Percentiles rank a stretch among this genome's conserved stretches.
These are phyloP conservation scores for Xylaria sp. DNA, from an alignment of 2,329 filamentous ascomycete species.

Conservation along the genomic window DNA sequence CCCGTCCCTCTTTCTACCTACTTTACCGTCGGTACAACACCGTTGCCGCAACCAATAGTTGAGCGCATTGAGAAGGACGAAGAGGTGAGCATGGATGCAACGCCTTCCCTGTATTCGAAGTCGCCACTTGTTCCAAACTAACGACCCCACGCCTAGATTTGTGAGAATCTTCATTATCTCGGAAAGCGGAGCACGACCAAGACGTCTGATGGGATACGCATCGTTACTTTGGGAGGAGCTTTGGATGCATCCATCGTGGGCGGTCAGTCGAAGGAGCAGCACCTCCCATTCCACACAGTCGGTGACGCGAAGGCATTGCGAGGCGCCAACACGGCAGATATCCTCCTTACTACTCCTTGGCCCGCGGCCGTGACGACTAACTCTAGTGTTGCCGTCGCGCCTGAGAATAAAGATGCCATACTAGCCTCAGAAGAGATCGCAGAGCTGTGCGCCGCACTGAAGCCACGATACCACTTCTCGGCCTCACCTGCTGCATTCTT, in stretches of 20 bases:
- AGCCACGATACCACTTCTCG: constrained; percentile 93
- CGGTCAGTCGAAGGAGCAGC: constrained; percentile 75
- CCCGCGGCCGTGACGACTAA: constrained; percentile 76
- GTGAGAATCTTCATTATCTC: constrained; percentile 90
- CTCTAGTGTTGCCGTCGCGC: constrained; percentile 70
- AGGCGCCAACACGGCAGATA: constrained; percentile 83
- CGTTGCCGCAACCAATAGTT: constrained; percentile 77
- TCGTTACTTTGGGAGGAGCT: constrained; percentile 85
- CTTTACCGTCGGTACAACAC: constrained; percentile 80
- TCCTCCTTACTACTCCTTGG: constrained; percentile 89
- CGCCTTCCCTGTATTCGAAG: not conserved
- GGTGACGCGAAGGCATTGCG: constrained; percentile 80
- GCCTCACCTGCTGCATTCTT: constrained; percentile 73
- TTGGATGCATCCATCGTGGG: constrained; percentile 70
- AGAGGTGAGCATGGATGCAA: constrained; percentile 54
- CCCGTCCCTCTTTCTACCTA: constrained; percentile 85
- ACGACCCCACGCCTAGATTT: constrained; percentile 63
- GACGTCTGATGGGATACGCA: constrained; percentile 87
- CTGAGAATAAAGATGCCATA: constrained; percentile 63
- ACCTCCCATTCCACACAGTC: constrained; percentile 80
- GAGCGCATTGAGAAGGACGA: constrained; percentile 79
- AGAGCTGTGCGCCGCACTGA: constrained; percentile 80
- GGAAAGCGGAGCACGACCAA: constrained; percentile 89
- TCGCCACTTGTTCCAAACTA: constrained; percentile 1
- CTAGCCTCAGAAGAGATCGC: constrained; percentile 74